Evolutionary conservation across 2,329 filamentous ascomycete species (phyloP), one percentile per base, ranked within the genome.

Genomic region (Neofusicoccum kwambonambiense): DNA sequence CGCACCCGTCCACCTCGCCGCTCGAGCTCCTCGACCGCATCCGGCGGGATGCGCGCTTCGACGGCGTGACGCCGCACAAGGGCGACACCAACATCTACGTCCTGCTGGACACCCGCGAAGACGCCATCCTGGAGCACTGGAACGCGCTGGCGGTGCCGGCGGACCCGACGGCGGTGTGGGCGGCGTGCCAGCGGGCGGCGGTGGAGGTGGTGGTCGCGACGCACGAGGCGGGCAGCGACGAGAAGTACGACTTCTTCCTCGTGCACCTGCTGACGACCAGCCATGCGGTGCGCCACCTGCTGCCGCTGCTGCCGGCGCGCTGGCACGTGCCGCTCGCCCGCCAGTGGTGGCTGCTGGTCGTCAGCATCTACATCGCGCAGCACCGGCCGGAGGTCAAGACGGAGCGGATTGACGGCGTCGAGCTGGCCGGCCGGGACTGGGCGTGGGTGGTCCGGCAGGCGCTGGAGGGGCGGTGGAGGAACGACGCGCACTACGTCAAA

Each of bases 261-360:
- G 89, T 91, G 5, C 92, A 97, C 73, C 76, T 94, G 6, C 83
- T 99, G 37, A 96, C 92, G 0, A 90, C 90, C 22, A 93, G 90
- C 67, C 93, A 99, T 74, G 94, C 95, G 0, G 86, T 97, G 15
- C 86, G 95, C n/a, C 87, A 96, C 31, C 78, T 99, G 6, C 81
- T 99, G 3, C 92, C 95, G 0, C 77, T 91, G 41, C 80, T 97
- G 11, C 92, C 93, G 0, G 78, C 83, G n/a, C 86, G 87, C 71
- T 89, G 89, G 70, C 94, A 97, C 70, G 76, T 93, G 52, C 80
- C 81, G 27, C 80, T 99, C 4, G 83, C 98, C 8, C 84, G 90
- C 42, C 89, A 96, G 75, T 98, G 95, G 93, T 97, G 92, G 91
- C 80, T 99, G 7, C 84, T 97, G 47, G 87, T 90, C 0, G 76